These are phyloP conservation scores for Biscutella auriculata DNA, from an alignment of 441 rosid species.

Conservation along the genomic window DNA sequence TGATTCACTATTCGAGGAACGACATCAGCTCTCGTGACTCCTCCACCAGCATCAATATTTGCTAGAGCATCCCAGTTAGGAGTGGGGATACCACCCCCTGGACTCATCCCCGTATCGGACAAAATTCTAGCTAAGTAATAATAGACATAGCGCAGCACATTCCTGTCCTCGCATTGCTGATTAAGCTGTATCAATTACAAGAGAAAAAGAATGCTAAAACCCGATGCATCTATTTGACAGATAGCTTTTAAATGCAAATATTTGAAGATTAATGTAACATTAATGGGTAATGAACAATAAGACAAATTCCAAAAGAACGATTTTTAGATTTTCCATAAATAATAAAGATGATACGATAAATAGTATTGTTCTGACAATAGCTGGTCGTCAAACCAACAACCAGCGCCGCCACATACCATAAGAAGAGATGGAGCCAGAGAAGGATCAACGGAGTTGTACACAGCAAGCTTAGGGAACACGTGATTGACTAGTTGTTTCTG, in stretches of 20 bases:
- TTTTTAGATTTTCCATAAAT: neutral
- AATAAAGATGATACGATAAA: neutral
- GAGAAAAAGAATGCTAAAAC: neutral
- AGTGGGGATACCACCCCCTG: conserved; percentile 98
- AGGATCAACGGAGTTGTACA: conserved; percentile 97
- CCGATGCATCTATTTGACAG: neutral
- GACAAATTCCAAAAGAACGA: neutral
- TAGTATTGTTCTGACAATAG: neutral
- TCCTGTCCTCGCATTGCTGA: conserved; percentile 96
- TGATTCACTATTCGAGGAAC: conserved; percentile 78
- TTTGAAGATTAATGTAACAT: neutral
- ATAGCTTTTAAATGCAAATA: neutral
- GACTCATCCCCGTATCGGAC: conserved; percentile 80
- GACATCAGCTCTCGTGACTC: conserved; percentile 98
- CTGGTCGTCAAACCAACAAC: neutral
- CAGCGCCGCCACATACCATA: conserved; percentile 45
- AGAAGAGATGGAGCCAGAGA: conserved; percentile 99
- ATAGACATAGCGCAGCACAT: conserved; percentile 87
- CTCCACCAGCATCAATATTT: conserved; percentile 94
- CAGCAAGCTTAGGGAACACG: conserved; percentile 96
- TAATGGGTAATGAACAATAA: neutral
- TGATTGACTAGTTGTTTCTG: conserved; percentile 86
- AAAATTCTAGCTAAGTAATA: conserved; percentile 95
- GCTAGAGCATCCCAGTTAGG: conserved; percentile 99
- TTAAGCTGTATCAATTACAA: conserved; percentile 48